Conservation (phyloP, 352 stramenopile genomes). For the Pythium brachiatum region DNA sequence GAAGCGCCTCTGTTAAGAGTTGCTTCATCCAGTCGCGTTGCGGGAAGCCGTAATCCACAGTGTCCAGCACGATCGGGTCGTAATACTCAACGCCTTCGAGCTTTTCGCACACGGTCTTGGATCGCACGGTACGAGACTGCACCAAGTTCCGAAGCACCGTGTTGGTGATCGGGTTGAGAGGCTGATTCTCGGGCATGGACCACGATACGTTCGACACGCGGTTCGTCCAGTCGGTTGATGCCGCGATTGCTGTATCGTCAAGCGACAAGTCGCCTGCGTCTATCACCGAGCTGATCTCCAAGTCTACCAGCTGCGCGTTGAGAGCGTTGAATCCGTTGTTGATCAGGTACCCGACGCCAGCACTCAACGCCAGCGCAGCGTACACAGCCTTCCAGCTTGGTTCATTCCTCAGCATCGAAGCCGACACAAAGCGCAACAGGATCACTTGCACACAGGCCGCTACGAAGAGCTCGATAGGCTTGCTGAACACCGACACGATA, state of each 20-base stretch:
- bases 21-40: neutral
- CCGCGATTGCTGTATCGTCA: neutral
- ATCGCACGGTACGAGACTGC: neutral
- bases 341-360: neutral
- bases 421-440: neutral
- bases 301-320: neutral
- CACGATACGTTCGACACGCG: neutral
- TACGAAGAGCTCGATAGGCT: neutral
- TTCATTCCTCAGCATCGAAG: neutral
- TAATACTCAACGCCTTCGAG: neutral
- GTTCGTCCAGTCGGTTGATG: neutral
- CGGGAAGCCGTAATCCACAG: neutral
- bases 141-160: neutral
- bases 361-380: neutral
- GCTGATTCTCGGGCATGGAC: neutral
- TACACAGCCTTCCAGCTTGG: neutral
- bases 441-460: neutral
- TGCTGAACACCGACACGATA: neutral
- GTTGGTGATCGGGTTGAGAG: neutral
- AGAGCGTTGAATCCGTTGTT: neutral
- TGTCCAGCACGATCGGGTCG: neutral
- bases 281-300: neutral
- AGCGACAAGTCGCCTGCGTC: neutral
- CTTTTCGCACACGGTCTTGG: neutral
- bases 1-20: neutral